Percentiles rank a stretch among this genome's conserved stretches.
These are phyloP conservation scores for Lepidium sativum DNA, from an alignment of 345 rosid species.

Conservation along the genomic window DNA sequence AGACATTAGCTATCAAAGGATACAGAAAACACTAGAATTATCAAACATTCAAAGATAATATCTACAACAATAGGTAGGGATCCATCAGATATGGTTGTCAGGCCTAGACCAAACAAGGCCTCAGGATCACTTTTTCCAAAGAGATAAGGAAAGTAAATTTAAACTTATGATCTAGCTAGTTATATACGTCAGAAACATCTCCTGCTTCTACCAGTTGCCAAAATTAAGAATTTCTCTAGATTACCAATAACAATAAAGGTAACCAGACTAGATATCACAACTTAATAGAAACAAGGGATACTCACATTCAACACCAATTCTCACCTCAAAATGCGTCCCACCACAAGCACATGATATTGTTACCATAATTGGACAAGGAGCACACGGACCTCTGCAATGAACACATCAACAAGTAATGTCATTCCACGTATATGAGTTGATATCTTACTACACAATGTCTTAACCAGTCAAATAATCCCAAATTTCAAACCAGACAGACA, in stretches of 20 bases:
- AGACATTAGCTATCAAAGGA: not conserved
- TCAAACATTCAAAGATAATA: not conserved
- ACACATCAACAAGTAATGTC: conserved; percentile 5
- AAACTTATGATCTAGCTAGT: not conserved
- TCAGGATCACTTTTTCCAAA: not conserved
- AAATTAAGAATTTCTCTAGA: not conserved
- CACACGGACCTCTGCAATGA: conserved; percentile 78
- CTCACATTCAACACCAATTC: conserved; percentile 14
- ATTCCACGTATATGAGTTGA: not conserved
- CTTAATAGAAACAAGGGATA: not conserved
- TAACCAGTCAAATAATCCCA: not conserved
- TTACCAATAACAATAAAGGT: not conserved
- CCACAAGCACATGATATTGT: conserved; percentile 83
- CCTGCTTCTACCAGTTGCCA: not conserved
- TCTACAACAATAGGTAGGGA: not conserved
- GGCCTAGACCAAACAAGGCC: conserved; percentile 2
- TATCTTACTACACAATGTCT: conserved; percentile 3
- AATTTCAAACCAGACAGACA: not conserved
- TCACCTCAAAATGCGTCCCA: conserved; percentile 73
- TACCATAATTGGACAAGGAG: conserved; percentile 94
- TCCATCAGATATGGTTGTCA: not conserved
- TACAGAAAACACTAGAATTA: not conserved
- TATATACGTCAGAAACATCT: not conserved
- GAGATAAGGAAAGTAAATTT: not conserved
- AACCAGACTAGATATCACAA: not conserved